Base-by-base conservation (phyloP, 1,284 basidiomycete species). In the Leccinum insigne region DNA sequence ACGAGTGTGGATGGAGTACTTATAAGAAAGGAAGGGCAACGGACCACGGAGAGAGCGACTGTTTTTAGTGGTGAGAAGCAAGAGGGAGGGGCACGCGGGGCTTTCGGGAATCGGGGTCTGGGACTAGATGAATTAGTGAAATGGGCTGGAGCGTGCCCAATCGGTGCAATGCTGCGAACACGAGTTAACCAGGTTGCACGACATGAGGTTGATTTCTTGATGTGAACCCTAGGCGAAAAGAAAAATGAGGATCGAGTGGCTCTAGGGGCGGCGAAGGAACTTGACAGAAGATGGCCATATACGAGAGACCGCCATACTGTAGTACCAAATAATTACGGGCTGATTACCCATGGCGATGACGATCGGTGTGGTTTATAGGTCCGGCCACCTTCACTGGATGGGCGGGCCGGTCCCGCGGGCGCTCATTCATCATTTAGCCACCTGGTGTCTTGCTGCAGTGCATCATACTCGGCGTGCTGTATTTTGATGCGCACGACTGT, bases 121-220 rank as follows among this genome's bases (percentile, higher is more conserved):
- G 35, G 54, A 67, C 42, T 62, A 67, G 73, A 72, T 75, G 71
- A 76, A 74, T 68, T 69, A 73, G 72, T 59, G 64, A 68, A 68
- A 52, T 67, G 66, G 73, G 68, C 65, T 66, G 71, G 69, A 72
- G 64, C 69, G 65, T 74, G 67, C 68, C 72, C 49, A 73, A 74
- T 44, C 40, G 29, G 70, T 68, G 67, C 75, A 57, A 76, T 69
- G 77, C 75, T 70, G 73, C 65, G 68, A 75, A 76, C 75, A 76
- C 75, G 75, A 76, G 75, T 78, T 68, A 71, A 72, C 75, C 77
- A 74, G 77, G 76, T 66, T 78, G 77, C 68, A 76, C n/a, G 66
- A 60, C 75, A 76, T 78, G 77, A 78, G 77, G 76, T 75, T 67
- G 66, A 52, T 52, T 75, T 75, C 56, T 65, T 75, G 73, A 75